Conservation (phyloP, 306 rosid genomes). For the Cajanus cajan region DNA sequence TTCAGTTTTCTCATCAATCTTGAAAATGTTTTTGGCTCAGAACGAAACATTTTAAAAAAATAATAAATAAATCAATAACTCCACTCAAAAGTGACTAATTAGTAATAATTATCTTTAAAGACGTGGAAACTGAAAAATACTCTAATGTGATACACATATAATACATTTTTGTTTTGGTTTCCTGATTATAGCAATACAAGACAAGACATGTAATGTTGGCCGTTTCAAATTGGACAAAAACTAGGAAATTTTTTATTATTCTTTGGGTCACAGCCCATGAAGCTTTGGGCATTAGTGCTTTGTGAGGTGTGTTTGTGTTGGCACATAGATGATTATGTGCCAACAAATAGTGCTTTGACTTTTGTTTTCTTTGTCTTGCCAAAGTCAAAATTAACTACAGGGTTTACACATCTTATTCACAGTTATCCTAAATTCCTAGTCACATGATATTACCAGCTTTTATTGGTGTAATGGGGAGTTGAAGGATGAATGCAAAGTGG, state of each 20-base stretch:
- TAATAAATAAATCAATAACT: neutral
- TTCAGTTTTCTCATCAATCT: neutral
- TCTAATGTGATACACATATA: neutral
- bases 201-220: neutral
- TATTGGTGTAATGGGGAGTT: too few relatives aligned
- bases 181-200: neutral
- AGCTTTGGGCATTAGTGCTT: neutral
- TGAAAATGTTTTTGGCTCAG: neutral
- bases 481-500: too few relatives aligned
- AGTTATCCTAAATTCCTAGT: too few relatives aligned
- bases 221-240: neutral
- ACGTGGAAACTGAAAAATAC: neutral
- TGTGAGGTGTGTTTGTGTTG: neutral
- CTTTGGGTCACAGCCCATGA: neutral
- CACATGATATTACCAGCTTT: too few relatives aligned
- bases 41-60: neutral
- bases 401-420: neutral
- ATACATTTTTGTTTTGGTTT: neutral
- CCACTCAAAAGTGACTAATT: neutral
- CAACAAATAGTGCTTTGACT: neutral
- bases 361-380: neutral
- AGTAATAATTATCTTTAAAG: neutral
- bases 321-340: neutral
- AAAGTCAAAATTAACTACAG: neutral
- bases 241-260: neutral